Percentiles rank a stretch among this genome's conserved stretches.
These are phyloP conservation scores for Stygiomarasmius scandens DNA, from an alignment of 1,284 basidiomycete genomes.

Conservation along the genomic window DNA sequence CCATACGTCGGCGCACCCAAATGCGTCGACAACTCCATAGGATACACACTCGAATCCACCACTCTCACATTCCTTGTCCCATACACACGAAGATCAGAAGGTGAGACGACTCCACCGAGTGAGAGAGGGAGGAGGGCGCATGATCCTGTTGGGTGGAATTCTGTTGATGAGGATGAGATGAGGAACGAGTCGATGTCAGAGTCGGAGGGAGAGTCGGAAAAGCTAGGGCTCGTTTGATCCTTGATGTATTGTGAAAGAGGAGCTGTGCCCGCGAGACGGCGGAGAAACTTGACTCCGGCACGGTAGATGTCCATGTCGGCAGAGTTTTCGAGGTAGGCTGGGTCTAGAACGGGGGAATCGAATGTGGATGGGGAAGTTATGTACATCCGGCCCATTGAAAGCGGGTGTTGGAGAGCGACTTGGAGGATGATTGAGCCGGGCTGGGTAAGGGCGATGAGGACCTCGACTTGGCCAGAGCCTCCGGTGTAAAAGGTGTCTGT, in stretches of 20 bases:
- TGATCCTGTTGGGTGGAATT: constrained; percentile 61
- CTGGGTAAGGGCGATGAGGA: constrained; percentile 59
- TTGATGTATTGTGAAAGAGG: constrained; percentile 37
- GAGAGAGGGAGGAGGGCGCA: constrained; percentile 64
- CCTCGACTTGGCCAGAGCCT: constrained; percentile 59
- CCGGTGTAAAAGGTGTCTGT: constrained; percentile 44
- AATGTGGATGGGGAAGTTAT: constrained; percentile 35
- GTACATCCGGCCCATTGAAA: constrained; percentile 42
- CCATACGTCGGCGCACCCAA: constrained; percentile 66
- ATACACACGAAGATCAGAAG: constrained; percentile 56
- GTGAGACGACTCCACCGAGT: constrained; percentile 66
- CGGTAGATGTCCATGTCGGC: neutral
- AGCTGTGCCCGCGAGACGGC: constrained; percentile 41
- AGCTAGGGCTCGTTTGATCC: constrained; percentile 37
- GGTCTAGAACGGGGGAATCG: constrained; percentile 13
- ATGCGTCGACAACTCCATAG: constrained; percentile 47
- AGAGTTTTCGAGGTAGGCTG: constrained; percentile 10
- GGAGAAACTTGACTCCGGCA: constrained; percentile 53
- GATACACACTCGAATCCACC: constrained; percentile 44
- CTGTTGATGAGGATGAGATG: constrained; percentile 27
- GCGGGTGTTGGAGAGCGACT: constrained; percentile 68
- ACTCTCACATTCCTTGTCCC: constrained; percentile 47
- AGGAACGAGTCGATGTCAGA: constrained; percentile 46
- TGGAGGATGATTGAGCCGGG: constrained; percentile 56
- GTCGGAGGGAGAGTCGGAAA: constrained; percentile 42